Percentiles rank a stretch among this genome's conserved stretches.
Conservation (phyloP, 495 filamentous ascomycete species). For the Neurospora sp. region DNA sequence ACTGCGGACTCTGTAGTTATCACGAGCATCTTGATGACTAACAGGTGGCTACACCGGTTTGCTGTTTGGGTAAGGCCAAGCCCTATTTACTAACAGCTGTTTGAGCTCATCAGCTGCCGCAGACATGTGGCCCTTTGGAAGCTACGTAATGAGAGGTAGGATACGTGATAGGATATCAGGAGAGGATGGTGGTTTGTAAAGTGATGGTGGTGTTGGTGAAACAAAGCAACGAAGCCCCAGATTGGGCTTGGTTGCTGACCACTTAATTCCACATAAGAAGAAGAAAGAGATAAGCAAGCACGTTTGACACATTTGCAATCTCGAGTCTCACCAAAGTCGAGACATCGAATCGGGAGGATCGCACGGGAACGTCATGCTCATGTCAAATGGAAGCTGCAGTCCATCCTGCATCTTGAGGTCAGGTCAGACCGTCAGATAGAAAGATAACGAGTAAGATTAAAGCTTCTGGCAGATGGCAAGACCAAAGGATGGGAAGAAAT, state of each 20-base stretch:
- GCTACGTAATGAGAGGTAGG: conserved; percentile 4
- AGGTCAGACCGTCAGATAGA: background rate
- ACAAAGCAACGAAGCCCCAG: background rate
- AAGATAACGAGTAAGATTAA: background rate
- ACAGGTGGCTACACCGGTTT: background rate
- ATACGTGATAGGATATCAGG: conserved; percentile 14
- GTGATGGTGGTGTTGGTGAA: background rate
- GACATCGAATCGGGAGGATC: background rate
- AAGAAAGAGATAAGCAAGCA: background rate
- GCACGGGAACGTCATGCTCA: background rate
- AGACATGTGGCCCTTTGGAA: conserved; percentile 12
- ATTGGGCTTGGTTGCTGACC: background rate
- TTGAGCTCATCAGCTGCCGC: conserved; percentile 11
- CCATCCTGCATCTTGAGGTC: background rate
- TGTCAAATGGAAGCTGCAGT: background rate
- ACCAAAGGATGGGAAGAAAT: background rate
- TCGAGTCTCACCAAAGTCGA: background rate
- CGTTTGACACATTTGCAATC: background rate
- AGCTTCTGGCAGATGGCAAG: background rate
- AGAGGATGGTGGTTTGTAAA: background rate
- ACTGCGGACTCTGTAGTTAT: background rate
- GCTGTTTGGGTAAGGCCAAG: background rate
- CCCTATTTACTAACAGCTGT: background rate
- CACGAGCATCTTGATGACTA: background rate
- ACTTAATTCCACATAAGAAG: background rate